phyloP scores from a whole-genome alignment of 148 eudicot species.

The Pouteria glomerata region DNA sequence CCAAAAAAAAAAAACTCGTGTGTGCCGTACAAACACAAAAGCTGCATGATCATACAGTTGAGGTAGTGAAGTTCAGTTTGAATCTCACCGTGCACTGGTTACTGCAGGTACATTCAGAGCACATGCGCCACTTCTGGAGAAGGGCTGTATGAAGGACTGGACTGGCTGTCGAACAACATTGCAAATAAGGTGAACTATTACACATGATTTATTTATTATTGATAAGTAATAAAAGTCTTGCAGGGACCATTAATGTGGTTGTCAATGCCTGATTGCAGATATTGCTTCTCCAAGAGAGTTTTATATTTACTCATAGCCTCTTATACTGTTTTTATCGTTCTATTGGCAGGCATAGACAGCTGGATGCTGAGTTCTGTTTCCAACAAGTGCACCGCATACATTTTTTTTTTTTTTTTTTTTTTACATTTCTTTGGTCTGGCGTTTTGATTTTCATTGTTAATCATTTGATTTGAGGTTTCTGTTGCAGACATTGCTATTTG shows the following conservation, averaged over 20 bases:
- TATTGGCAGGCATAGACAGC: slow-evolving; percentile 25
- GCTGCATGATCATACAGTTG: too few species aligned
- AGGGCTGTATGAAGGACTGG: slow-evolving; percentile 68
- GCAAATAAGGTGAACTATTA: slow-evolving; percentile 47
- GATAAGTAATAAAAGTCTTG: too few species aligned
- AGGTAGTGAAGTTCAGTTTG: not conserved
- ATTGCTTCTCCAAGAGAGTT: not conserved
- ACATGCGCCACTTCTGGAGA: slow-evolving; percentile 76
- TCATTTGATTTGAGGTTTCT: not conserved
- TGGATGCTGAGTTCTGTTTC: not conserved
- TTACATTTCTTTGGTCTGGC: not conserved
- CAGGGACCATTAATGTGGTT: not conserved
- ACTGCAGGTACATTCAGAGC: slow-evolving; percentile 65
- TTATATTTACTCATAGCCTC: not conserved
- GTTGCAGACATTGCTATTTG: slow-evolving; percentile 4
- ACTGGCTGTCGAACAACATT: slow-evolving; percentile 79
- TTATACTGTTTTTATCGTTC: not conserved
- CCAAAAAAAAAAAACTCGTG: too few species aligned
- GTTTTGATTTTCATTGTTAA: not conserved
- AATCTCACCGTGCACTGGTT: not conserved
- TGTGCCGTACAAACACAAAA: too few species aligned
- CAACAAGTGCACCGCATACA: not conserved
- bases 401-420: too few species aligned
- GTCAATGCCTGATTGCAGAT: not conserved
- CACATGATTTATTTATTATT: too few species aligned